A percentile compares a stretch with the other conserved stretches of the same genome.
phyloP scores from a whole-genome alignment of 306 rosid species.

The Gastrolobium villosum region DNA sequence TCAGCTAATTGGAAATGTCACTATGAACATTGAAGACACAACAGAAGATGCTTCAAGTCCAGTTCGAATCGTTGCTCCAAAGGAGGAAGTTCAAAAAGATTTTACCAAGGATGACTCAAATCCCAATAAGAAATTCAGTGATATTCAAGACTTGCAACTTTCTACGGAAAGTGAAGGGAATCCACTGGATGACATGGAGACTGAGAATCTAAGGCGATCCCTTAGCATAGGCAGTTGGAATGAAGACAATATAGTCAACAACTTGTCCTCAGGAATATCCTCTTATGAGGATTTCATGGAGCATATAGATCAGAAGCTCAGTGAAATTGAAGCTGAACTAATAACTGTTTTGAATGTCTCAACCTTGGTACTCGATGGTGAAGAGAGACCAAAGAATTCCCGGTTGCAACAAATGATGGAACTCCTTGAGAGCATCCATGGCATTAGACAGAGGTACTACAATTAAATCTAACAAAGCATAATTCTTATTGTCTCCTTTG shows the following conservation, averaged over 20 bases:
- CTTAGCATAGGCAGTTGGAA: constrained; percentile 32
- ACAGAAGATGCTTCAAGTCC: constrained; percentile 62
- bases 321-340: constrained; percentile 79
- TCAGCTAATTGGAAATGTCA: constrained; percentile 77
- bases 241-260: constrained; percentile 52
- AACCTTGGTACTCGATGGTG: constrained; percentile 61
- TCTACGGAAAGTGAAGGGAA: constrained; percentile 51
- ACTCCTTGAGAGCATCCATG: constrained; percentile 75
- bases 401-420: constrained; percentile 76
- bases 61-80: constrained; percentile 76
- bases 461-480: constrained; percentile 25
- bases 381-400: constrained; percentile 65
- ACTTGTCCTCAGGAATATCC: constrained; percentile 56
- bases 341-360: constrained; percentile 72
- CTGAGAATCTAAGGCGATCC: constrained; percentile 46
- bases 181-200: constrained; percentile 49
- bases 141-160: constrained; percentile 55
- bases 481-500: constrained; percentile 28
- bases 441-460: constrained; percentile 73
- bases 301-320: constrained; percentile 70
- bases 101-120: constrained; percentile 39
- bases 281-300: constrained; percentile 75
- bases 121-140: constrained; percentile 40
- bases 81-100: constrained; percentile 56
- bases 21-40: constrained; percentile 65